phyloP scores from a whole-genome alignment of 225 moss, liverwort and hornwort species.

The Climacium dendroides region DNA sequence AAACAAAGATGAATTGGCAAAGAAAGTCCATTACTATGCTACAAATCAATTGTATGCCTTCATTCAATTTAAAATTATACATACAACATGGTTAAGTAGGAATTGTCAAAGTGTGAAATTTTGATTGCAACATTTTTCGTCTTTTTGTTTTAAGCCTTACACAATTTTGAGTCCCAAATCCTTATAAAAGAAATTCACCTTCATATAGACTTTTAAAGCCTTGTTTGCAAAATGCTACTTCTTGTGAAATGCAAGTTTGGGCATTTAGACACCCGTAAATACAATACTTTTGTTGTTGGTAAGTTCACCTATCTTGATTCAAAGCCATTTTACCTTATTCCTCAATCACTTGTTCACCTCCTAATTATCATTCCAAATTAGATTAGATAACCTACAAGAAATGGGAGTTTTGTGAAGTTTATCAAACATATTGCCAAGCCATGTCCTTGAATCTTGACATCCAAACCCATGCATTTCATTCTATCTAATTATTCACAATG shows the following conservation, averaged over 20 bases:
- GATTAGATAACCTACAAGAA: neutral
- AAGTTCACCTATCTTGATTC: neutral
- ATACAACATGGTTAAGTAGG: neutral
- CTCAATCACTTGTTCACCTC: too few relatives aligned
- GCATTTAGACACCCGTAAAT: accelerated
- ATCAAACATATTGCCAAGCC: neutral
- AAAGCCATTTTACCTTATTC: neutral
- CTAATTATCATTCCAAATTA: neutral
- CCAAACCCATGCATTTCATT: neutral
- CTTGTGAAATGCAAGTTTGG: neutral
- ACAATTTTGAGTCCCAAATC: neutral
- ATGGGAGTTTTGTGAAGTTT: neutral
- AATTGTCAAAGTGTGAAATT: neutral
- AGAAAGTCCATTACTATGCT: constrained; percentile 35
- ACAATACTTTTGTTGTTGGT: neutral
- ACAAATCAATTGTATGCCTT: constrained; percentile 12
- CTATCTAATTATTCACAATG: neutral
- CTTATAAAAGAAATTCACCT: neutral
- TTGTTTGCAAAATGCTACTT: neutral
- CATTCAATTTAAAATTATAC: neutral
- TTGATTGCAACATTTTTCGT: neutral
- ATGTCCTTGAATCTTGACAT: neutral
- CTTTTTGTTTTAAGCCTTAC: neutral
- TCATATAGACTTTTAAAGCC: neutral
- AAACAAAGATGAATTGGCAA: constrained; percentile 62